Conservation (phyloP, 169 alveolate genomes). For the Blepharisma undulans region DNA sequence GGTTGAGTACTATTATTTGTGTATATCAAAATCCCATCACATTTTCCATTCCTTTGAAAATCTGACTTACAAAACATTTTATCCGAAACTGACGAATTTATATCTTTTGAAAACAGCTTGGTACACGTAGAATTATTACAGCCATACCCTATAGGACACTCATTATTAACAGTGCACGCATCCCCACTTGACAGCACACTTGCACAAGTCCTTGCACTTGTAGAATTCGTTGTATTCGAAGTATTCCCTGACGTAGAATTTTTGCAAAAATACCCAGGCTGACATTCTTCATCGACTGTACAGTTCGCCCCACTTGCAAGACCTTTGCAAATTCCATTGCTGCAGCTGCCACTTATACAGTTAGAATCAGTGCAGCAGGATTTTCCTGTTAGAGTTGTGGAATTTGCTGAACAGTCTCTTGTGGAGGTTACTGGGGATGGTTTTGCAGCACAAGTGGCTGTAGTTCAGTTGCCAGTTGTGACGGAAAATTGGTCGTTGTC, state of each 20-base stretch:
- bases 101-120: not conserved
- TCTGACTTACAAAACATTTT: not conserved
- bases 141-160: slow-evolving; percentile 26
- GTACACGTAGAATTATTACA: not conserved
- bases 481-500: not conserved
- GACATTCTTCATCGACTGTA: not conserved
- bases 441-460: not conserved
- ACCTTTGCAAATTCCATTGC: not conserved
- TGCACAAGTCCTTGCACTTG: not conserved
- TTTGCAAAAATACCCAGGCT: not conserved
- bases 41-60: not conserved
- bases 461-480: not conserved
- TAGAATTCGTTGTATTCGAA: not conserved
- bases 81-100: not conserved
- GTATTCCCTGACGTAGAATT: too few relatives aligned
- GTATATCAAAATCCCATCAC: not conserved
- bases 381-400: not conserved
- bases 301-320: not conserved
- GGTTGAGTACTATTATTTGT: not conserved
- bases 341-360: not conserved
- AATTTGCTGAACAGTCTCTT: not conserved
- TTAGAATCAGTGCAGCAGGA: not conserved
- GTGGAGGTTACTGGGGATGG: not conserved
- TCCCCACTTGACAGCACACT: not conserved
- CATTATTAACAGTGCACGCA: not conserved